Percentiles rank a stretch among this genome's conserved stretches.
Conservation (phyloP, 257 asterid genomes). For the Solanum bulbocastanum region DNA sequence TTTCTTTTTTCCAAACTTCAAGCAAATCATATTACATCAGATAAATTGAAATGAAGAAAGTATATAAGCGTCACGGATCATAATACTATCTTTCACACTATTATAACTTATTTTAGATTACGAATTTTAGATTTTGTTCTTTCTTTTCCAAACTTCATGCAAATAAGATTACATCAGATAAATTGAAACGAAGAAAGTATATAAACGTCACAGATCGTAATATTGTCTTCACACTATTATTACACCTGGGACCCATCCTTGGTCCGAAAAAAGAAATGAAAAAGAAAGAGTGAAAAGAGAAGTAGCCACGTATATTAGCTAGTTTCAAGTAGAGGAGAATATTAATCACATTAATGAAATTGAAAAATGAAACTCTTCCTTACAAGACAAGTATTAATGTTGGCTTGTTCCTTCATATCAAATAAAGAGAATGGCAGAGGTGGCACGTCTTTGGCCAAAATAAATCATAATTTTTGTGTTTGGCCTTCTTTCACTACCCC, state of each 20-base stretch:
- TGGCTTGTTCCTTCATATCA: neutral
- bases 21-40: neutral
- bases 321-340: neutral
- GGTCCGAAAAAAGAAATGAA: neutral
- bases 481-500: neutral
- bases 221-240: neutral
- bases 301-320: neutral
- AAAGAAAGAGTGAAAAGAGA: neutral
- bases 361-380: neutral
- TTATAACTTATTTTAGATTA: neutral
- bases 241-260: neutral
- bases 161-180: neutral
- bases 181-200: neutral
- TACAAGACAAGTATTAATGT: neutral
- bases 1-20: neutral
- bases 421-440: neutral
- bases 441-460: neutral
- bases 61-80: neutral
- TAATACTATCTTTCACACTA: neutral
- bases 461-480: neutral
- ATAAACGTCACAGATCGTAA: neutral
- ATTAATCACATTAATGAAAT: neutral
- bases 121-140: neutral
- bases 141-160: neutral
- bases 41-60: neutral